phyloP scores from a whole-genome alignment of 2,329 filamentous ascomycete species.

The Sclerotinia nivalis region DNA sequence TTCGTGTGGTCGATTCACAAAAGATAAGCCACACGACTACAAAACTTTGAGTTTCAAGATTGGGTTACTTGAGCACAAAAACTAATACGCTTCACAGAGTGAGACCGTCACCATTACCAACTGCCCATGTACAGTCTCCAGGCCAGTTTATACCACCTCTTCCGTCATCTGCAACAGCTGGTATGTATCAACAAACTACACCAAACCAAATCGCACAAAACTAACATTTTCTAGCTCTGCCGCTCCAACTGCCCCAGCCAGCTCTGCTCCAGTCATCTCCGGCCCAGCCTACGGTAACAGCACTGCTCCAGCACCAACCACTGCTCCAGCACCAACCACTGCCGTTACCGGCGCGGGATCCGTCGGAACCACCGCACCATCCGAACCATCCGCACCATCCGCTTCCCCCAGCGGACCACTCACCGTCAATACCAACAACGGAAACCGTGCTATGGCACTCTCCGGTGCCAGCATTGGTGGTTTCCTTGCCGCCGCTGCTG shows the following conservation, averaged over 20 bases:
- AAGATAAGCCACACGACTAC: not conserved
- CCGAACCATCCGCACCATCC: constrained; percentile 23
- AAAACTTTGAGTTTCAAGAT: not conserved
- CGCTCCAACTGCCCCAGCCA: constrained; percentile 31
- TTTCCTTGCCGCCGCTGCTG: constrained; percentile 60
- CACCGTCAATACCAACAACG: constrained; percentile 55
- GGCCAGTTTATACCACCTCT: constrained; percentile 36
- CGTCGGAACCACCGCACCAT: constrained; percentile 35
- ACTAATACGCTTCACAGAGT: constrained; percentile 27
- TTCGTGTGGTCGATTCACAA: not conserved
- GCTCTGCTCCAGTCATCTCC: constrained; percentile 35
- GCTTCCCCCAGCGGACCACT: constrained; percentile 38
- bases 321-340: constrained; percentile 25
- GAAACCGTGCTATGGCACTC: constrained; percentile 56
- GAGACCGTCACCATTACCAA: constrained; percentile 40
- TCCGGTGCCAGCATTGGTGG: constrained; percentile 61
- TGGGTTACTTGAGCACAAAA: not conserved
- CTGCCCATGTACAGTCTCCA: constrained; percentile 39
- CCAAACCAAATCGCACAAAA: not conserved
- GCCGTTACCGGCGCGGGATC: constrained; percentile 29
- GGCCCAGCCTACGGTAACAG: constrained; percentile 29
- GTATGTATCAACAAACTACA: constrained; percentile 41
- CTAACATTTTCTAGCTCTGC: constrained; percentile 26
- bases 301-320: constrained; percentile 28
- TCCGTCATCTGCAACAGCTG: constrained; percentile 52